These are phyloP conservation scores for Termitomyces sp. DNA, from an alignment of 768 basidiomycete genomes.

Conservation along the genomic window DNA sequence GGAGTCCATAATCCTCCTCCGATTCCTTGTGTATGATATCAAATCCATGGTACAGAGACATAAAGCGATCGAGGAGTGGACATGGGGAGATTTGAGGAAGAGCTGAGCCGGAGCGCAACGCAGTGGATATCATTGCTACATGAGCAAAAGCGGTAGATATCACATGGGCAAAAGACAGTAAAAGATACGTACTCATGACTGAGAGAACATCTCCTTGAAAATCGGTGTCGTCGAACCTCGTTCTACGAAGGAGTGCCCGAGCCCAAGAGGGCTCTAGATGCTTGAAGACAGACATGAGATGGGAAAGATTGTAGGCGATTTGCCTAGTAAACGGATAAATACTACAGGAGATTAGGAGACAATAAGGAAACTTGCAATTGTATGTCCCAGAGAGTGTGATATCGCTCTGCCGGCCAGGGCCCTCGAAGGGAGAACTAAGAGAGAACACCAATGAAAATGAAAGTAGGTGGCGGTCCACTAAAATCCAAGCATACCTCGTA, in stretches of 20 bases:
- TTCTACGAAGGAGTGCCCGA: conserved; percentile 68
- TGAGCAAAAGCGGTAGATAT: neutral
- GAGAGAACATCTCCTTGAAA: conserved; percentile 86
- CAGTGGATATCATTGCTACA: conserved; percentile 71
- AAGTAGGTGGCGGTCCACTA: neutral
- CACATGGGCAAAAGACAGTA: neutral
- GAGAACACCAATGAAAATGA: neutral
- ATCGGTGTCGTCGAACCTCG: conserved; percentile 70
- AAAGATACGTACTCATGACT: conserved; percentile 59
- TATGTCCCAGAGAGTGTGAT: conserved; percentile 62
- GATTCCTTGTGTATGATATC: conserved; percentile 67
- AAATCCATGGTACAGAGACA: conserved; percentile 49
- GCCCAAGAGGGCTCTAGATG: conserved; percentile 78
- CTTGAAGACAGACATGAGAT: conserved; percentile 69
- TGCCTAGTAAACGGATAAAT: conserved; percentile 38
- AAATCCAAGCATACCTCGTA: conserved; percentile 51
- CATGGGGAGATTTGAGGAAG: conserved; percentile 87
- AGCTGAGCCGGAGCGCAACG: conserved; percentile 68
- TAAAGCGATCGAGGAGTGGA: conserved; percentile 51
- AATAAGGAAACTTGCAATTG: conserved; percentile 47
- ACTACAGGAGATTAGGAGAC: neutral
- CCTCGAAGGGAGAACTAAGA: conserved; percentile 71
- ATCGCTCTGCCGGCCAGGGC: conserved; percentile 76
- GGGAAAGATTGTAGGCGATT: conserved; percentile 63
- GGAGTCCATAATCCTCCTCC: conserved; percentile 74